Percentiles rank a stretch among this genome's conserved stretches.
Conservation (phyloP, 305 asterid genomes). For the Rubia tinctorum region DNA sequence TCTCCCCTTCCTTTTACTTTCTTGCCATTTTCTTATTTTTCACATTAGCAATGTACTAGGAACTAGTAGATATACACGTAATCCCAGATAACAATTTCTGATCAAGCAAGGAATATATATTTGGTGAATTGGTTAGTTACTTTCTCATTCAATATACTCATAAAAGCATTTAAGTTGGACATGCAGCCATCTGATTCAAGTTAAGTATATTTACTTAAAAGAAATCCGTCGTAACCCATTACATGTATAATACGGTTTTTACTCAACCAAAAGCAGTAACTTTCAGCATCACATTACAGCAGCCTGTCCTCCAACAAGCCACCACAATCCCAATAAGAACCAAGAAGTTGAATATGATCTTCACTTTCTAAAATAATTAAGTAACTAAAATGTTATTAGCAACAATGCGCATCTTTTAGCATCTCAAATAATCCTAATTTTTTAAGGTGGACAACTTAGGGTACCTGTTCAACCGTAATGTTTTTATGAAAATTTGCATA, state of each 20-base stretch:
- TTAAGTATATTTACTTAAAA: background rate
- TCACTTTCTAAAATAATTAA: conserved; percentile 1
- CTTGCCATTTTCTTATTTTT: background rate
- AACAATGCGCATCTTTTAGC: background rate
- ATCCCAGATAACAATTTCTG: background rate
- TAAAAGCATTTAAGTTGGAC: background rate
- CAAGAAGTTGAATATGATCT: conserved; percentile 2
- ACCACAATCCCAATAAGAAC: background rate
- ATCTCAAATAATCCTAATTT: background rate
- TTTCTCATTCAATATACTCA: background rate
- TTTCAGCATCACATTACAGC: background rate
- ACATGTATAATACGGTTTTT: background rate
- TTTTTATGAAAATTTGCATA: background rate
- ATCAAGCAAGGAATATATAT: background rate
- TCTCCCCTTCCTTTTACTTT: background rate
- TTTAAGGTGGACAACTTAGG: background rate
- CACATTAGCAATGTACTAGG: background rate
- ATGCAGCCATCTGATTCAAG: background rate
- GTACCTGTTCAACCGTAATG: background rate
- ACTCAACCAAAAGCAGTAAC: background rate
- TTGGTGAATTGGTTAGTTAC: background rate
- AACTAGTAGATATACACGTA: background rate
- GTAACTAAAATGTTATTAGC: background rate
- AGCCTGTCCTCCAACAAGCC: background rate
- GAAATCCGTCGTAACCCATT: background rate